Evolutionary conservation across 78 protist genomes (phyloP).

Genomic region (Dictyostelium intermedium): DNA sequence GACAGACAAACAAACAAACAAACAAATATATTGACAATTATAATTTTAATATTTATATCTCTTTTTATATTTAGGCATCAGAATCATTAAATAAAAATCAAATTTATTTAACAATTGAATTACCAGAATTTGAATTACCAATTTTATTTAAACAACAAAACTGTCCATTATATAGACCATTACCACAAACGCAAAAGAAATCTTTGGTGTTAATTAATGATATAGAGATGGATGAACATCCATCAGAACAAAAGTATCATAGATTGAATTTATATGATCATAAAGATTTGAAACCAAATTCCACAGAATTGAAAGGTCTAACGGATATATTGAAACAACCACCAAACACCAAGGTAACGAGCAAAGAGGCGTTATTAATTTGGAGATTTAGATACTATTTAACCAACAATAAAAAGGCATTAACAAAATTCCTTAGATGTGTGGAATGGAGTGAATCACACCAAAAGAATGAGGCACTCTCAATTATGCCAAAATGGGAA

Average conservation of each 20-base stretch:
- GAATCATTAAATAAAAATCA: slow-evolving; percentile 53
- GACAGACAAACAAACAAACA: too few species aligned
- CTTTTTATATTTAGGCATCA: not conserved
- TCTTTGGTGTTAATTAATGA: slow-evolving; percentile 49
- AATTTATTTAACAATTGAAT: slow-evolving; percentile 60
- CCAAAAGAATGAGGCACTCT: slow-evolving; percentile 83
- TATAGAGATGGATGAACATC: slow-evolving; percentile 67
- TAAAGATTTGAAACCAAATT: slow-evolving; percentile 69
- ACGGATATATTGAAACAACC: slow-evolving; percentile 47
- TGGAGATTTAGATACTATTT: slow-evolving; percentile 90
- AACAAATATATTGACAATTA: too few species aligned
- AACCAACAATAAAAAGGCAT: slow-evolving; percentile 88
- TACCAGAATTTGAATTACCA: slow-evolving; percentile 75
- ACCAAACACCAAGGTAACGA: slow-evolving; percentile 40
- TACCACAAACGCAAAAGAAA: not conserved
- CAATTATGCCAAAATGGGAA: slow-evolving; percentile 61
- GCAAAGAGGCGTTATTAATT: slow-evolving; percentile 39
- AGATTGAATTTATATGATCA: slow-evolving; percentile 53
- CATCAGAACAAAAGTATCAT: slow-evolving; percentile 67
- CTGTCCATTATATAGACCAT: slow-evolving; percentile 19
- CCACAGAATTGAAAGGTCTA: slow-evolving; percentile 8
- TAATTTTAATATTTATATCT: not conserved
- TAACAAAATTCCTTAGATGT: slow-evolving; percentile 90
- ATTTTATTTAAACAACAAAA: slow-evolving; percentile 65
- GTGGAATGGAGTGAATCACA: slow-evolving; percentile 94